Conservation (phyloP, 179 eudicot species). For the Carnegiea gigantea region DNA sequence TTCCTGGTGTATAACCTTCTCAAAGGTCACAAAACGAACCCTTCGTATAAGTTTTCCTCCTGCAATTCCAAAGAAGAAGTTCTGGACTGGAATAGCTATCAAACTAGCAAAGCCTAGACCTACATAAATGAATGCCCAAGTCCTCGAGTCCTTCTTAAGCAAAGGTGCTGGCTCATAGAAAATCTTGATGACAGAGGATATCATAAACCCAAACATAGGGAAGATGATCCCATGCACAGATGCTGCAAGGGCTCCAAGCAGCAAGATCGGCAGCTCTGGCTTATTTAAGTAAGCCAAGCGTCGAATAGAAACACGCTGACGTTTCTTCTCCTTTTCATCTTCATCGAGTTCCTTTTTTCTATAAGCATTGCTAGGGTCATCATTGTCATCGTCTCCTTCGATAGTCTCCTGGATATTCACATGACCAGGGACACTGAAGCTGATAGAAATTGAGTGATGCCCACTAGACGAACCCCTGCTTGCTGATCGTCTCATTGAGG, state of each 20-base stretch:
- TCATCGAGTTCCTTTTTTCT: slow-evolving; percentile 7
- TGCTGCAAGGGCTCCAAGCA: slow-evolving; percentile 67
- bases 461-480: slow-evolving; percentile 57
- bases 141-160: slow-evolving; percentile 48
- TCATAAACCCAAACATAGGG: slow-evolving; percentile 61
- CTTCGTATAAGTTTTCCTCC: slow-evolving; percentile 67
- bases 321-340: slow-evolving; percentile 25
- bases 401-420: slow-evolving; percentile 35
- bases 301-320: slow-evolving; percentile 35
- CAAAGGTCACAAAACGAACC: slow-evolving; percentile 58
- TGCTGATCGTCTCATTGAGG: slow-evolving; percentile 45
- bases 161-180: slow-evolving; percentile 55
- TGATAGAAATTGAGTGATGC: slow-evolving; percentile 41
- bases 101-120: slow-evolving; percentile 39
- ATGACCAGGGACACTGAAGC: slow-evolving; percentile 34
- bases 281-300: slow-evolving; percentile 60
- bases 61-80: slow-evolving; percentile 65
- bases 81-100: slow-evolving; percentile 52
- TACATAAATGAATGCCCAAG: slow-evolving; percentile 59
- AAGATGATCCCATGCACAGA: slow-evolving; percentile 51
- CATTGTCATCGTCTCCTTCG: slow-evolving; percentile 18
- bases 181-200: slow-evolving; percentile 60
- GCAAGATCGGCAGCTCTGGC: slow-evolving; percentile 61
- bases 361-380: background rate
- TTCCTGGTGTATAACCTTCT: slow-evolving; percentile 78